Evolutionary conservation across 495 filamentous ascomycete species (phyloP).

Genomic region (Penicillium diatomitis): DNA sequence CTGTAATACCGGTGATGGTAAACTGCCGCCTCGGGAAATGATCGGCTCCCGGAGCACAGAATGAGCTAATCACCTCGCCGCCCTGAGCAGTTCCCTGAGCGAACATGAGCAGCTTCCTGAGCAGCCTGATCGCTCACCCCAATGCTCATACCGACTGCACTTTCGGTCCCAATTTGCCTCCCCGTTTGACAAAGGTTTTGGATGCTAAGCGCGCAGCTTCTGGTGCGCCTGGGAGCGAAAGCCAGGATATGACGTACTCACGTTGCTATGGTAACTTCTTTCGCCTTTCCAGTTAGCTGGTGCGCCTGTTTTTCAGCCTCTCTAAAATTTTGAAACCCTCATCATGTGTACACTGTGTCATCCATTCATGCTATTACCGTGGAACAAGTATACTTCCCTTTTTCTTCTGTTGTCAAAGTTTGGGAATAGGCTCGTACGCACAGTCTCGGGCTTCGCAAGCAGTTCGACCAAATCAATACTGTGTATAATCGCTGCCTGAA

Average conservation of each 20-base stretch:
- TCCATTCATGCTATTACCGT: neutral
- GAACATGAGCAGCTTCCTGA: conserved; percentile 1
- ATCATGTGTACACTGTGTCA: neutral
- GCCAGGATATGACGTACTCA: neutral
- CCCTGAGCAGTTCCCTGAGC: neutral
- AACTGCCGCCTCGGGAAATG: neutral
- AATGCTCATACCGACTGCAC: conserved; percentile 3
- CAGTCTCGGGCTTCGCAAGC: too few species aligned
- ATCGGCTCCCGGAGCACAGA: neutral
- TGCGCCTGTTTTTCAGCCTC: neutral
- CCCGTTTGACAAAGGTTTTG: neutral
- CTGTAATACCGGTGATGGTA: neutral
- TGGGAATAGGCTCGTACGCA: too few species aligned
- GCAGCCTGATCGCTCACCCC: conserved; percentile 6
- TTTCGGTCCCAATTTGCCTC: conserved; percentile 1
- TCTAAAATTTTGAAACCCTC: neutral
- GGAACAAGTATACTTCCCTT: neutral
- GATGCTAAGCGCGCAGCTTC: conserved; percentile 3
- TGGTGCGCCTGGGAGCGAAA: conserved; percentile 2
- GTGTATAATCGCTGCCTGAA: too few species aligned
- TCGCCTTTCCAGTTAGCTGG: neutral
- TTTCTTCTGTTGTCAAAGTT: neutral
- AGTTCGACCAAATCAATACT: too few species aligned
- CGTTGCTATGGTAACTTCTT: conserved; percentile 4
- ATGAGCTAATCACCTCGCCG: neutral